Evolutionary conservation across 495 filamentous ascomycete species (phyloP), one percentile per base, ranked within the genome.

Genomic region (Parathielavia appendiculata): DNA sequence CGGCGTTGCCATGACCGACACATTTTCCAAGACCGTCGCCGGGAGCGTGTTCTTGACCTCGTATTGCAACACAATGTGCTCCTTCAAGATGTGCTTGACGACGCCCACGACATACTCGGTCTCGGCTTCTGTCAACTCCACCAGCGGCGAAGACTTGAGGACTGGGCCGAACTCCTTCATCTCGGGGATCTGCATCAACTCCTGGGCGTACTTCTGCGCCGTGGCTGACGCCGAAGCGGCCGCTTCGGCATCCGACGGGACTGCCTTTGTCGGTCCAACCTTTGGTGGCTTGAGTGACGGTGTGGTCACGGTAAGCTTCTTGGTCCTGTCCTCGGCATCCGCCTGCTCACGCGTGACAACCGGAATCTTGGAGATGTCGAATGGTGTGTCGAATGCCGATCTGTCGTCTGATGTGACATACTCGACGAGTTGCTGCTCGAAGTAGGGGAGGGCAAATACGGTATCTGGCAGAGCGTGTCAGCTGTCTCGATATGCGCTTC

Each of bases 41-140:
- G 88, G 84, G 16, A 99, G 82, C 4, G 95, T 99, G 76, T 99
- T 99, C 78, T 96, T 97, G 71, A 99, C 84, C 65, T 97, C 90
- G 74, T 95, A 97, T 71, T 99, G 95, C 51, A 99, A 75, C 14
- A 99, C 95, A 61, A 97, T 81, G 66, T 97, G 88, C 68, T 96
- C 89, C 72, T 92, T 92, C 84, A 96, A 97, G 66, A 97, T 87
- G 65, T 99, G 95, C 76, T 97, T 99, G 73, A 97, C 81, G 11
- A 90, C 89, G 17, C 81, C 81, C 40, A 97, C 95, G 47, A 97
- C 91, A 64, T 99, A 99, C 74, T 99, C 93, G 16, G 93, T 97
- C 72, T 97, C 93, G 60, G 89, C 88, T 72, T 99, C 93, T 22
- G 93, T 96, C 34, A 99, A 82, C 72, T 96, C 92, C 44, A 95